phyloP scores from a whole-genome alignment of 2,329 filamentous ascomycete species.

The Hypoxylon sp. region DNA sequence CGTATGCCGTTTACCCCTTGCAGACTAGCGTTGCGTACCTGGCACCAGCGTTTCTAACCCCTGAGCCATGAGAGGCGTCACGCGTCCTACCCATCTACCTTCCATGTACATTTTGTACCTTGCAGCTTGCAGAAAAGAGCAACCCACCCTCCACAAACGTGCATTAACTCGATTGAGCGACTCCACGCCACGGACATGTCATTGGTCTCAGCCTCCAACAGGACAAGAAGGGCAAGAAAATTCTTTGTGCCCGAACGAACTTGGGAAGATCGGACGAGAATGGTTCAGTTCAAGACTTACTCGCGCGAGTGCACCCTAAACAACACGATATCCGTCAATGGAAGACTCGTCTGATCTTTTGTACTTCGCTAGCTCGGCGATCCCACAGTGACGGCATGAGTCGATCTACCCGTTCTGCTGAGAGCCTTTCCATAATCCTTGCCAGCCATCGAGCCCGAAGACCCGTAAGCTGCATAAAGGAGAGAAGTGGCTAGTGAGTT shows the following conservation, averaged over 20 bases:
- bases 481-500: conserved; percentile 32
- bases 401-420: conserved; percentile 18
- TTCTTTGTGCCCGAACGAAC: conserved; percentile 20
- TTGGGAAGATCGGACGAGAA: conserved; percentile 18
- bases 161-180: conserved; percentile 44
- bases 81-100: conserved; percentile 22
- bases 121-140: conserved; percentile 46
- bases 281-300: conserved; percentile 4
- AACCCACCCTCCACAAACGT: conserved; percentile 48
- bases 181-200: conserved; percentile 40
- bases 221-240: conserved; percentile 24
- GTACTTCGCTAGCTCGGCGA: conserved; percentile 17
- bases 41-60: conserved; percentile 39
- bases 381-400: conserved; percentile 23
- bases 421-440: conserved; percentile 30
- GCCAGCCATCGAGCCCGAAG: conserved; percentile 26
- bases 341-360: conserved; percentile 35
- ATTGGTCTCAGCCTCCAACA: conserved; percentile 44
- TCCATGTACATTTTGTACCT: conserved; percentile 13
- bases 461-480: conserved; percentile 43
- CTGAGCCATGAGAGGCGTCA: conserved; percentile 38
- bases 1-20: conserved; percentile 34
- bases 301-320: conserved; percentile 3
- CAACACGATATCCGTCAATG: conserved; percentile 11
- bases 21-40: conserved; percentile 37